phyloP scores from a whole-genome alignment of 1,284 basidiomycete genomes.

The Tausonia pullulans region DNA sequence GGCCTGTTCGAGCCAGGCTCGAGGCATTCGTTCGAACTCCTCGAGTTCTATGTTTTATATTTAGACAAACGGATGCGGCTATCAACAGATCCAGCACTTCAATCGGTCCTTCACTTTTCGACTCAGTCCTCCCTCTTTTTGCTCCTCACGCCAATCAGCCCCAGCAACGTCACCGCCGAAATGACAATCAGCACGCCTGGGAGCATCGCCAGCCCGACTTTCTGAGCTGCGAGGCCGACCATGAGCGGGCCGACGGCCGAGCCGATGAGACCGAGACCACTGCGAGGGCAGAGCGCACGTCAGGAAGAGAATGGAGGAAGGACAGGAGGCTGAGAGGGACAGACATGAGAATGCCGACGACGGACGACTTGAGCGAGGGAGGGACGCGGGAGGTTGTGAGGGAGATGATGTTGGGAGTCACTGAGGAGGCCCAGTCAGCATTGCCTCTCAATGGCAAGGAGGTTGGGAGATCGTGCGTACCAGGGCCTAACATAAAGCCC shows the following conservation, averaged over 20 bases:
- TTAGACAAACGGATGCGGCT: too few relatives aligned
- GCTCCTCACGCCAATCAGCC: background rate
- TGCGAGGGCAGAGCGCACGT: background rate
- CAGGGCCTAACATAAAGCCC: background rate
- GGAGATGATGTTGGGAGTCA: slow-evolving; percentile 10
- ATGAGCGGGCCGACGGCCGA: slow-evolving; percentile 4
- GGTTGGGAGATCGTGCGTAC: background rate
- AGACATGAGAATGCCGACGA: slow-evolving; percentile 3
- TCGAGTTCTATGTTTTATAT: too few relatives aligned
- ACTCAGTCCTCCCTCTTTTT: slow-evolving; percentile 8
- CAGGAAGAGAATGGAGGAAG: background rate
- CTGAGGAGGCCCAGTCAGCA: background rate
- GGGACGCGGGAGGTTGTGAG: slow-evolving; percentile 5
- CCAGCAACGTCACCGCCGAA: background rate
- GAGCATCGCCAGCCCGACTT: background rate
- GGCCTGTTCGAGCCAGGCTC: too few relatives aligned
- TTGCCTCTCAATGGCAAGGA: background rate
- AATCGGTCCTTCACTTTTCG: too few relatives aligned
- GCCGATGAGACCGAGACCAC: slow-evolving; percentile 7
- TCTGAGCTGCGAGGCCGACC: slow-evolving; percentile 5
- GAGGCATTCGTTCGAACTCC: too few relatives aligned
- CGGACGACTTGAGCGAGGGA: slow-evolving; percentile 1
- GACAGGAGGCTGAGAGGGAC: background rate
- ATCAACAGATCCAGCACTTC: too few relatives aligned
- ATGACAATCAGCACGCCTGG: background rate